Evolutionary conservation across 177 flowering plant species (phyloP).

Genomic region (Telopea speciosissima): DNA sequence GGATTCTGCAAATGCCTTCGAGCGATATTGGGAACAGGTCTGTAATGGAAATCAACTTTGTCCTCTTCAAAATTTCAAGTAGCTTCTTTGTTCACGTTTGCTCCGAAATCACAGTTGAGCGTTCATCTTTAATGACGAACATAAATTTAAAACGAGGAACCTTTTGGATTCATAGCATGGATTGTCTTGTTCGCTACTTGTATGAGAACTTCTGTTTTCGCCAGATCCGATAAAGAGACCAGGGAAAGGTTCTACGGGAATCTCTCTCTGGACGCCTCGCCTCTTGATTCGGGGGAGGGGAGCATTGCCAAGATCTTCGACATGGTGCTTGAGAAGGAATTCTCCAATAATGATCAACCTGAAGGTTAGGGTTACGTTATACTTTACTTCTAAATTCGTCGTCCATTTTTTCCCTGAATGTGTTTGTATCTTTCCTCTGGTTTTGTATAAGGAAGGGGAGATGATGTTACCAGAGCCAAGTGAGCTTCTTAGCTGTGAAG

Average conservation of each 20-base stretch:
- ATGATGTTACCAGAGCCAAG: too few relatives aligned
- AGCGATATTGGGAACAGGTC: neutral
- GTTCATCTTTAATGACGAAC: conserved; percentile 18
- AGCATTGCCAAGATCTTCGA: conserved; percentile 86
- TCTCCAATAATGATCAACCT: conserved; percentile 77
- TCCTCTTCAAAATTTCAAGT: neutral
- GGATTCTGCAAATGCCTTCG: neutral
- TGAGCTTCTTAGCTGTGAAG: neutral
- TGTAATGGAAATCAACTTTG: neutral
- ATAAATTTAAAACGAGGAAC: conserved; percentile 5
- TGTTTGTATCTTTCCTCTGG: neutral
- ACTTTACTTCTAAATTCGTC: neutral
- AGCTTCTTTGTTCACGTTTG: neutral
- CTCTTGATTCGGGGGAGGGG: conserved; percentile 53
- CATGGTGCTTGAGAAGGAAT: conserved; percentile 88
- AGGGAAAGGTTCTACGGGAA: conserved; percentile 79
- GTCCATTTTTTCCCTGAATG: neutral
- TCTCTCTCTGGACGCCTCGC: conserved; percentile 38
- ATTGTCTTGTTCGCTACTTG: conserved; percentile 15
- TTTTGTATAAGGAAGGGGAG: neutral
- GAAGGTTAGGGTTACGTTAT: conserved; percentile 49
- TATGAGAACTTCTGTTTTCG: conserved; percentile 16
- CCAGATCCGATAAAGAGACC: conserved; percentile 64
- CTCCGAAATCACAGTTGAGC: neutral
- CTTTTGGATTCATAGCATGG: conserved; percentile 11